Percentiles rank a stretch among this genome's conserved stretches.
Conservation (phyloP, 768 basidiomycete genomes). For the Trametes cinnabarina region DNA sequence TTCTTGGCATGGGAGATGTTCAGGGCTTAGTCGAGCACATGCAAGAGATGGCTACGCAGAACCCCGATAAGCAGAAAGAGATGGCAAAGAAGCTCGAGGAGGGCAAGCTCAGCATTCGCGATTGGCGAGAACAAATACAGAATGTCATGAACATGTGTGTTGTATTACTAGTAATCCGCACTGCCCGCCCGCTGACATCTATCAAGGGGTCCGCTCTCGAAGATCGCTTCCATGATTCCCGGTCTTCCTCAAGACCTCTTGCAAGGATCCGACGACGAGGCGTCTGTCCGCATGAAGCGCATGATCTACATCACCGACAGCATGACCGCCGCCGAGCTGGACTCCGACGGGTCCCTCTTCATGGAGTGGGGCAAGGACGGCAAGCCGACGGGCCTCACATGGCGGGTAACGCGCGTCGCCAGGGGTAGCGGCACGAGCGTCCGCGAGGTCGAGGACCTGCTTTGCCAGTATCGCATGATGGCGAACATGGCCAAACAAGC, state of each 20-base stretch:
- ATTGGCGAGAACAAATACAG: conserved; percentile 96
- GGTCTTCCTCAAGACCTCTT: conserved; percentile 90
- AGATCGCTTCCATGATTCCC: conserved; percentile 99
- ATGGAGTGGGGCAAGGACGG: conserved; percentile 82
- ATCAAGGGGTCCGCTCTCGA: conserved; percentile 92
- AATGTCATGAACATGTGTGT: conserved; percentile 97
- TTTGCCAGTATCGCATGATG: conserved; percentile 99
- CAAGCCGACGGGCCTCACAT: conserved; percentile 83
- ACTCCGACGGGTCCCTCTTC: conserved; percentile 92
- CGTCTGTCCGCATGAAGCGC: conserved; percentile 85
- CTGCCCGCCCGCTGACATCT: conserved; percentile 12
- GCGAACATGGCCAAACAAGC: conserved; percentile 98
- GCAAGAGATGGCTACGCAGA: conserved; percentile 91
- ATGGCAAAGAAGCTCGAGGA: conserved; percentile 97
- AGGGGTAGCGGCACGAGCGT: conserved; percentile 92
- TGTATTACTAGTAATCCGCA: too few relatives aligned
- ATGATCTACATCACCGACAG: conserved; percentile 99
- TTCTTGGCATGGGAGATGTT: conserved; percentile 94
- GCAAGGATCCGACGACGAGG: conserved; percentile 93
- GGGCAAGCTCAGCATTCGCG: conserved; percentile 93
- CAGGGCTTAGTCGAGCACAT: conserved; percentile 98
- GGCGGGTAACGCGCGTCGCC: conserved; percentile 88
- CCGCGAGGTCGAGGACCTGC: conserved; percentile 94
- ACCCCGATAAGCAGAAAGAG: conserved; percentile 96
- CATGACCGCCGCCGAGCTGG: conserved; percentile 91